Evolutionary conservation across 495 filamentous ascomycete species (phyloP).

Genomic region (Neurospora sp.): DNA sequence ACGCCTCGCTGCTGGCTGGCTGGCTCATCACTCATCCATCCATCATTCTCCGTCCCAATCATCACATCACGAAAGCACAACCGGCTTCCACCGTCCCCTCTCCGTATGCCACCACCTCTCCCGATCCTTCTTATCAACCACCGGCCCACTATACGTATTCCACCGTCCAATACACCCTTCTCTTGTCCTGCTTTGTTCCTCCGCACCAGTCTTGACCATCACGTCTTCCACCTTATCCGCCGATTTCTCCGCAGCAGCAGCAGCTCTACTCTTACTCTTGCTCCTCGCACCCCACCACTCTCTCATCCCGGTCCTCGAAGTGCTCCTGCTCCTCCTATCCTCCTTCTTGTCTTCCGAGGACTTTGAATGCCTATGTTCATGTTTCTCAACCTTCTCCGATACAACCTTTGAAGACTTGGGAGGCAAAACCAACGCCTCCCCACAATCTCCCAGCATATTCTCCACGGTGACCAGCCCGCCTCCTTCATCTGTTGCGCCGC

Average conservation of each 20-base stretch:
- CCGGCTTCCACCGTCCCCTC: conserved; percentile 32
- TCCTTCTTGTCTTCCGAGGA: conserved; percentile 2
- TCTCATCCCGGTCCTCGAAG: conserved; percentile 15
- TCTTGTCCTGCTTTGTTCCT: conserved; percentile 10
- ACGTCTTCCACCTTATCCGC: background rate
- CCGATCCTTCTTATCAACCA: conserved; percentile 35
- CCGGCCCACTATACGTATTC: conserved; percentile 34
- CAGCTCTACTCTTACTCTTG: background rate
- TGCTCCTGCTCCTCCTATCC: conserved; percentile 9
- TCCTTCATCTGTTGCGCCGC: conserved; percentile 42
- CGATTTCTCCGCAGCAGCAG: background rate
- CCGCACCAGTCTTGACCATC: background rate
- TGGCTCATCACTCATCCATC: background rate
- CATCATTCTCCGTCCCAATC: background rate
- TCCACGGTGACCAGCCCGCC: conserved; percentile 44
- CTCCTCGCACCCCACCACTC: conserved; percentile 5
- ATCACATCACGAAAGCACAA: conserved; percentile 20
- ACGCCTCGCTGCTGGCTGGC: background rate
- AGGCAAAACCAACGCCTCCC: conserved; percentile 24
- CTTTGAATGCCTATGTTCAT: background rate
- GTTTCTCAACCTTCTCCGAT: background rate
- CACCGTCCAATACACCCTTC: conserved; percentile 46
- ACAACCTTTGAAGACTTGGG: conserved; percentile 1
- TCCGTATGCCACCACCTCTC: conserved; percentile 43
- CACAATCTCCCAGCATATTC: conserved; percentile 38